phyloP scores from a whole-genome alignment of 2,329 filamentous ascomycete species.

The Beauveria australis region DNA sequence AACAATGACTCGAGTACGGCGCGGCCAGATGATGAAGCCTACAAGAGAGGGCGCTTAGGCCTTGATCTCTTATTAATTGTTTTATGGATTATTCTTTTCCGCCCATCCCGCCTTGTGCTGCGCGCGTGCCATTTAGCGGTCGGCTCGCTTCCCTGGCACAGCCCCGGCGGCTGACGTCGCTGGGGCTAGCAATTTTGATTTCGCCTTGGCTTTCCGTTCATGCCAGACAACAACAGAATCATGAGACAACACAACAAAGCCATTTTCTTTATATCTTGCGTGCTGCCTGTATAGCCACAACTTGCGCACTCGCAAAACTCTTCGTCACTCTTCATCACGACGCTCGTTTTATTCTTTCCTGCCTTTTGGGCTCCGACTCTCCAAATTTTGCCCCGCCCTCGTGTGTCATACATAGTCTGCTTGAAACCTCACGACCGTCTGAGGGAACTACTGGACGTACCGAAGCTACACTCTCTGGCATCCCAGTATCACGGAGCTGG shows the following conservation, averaged over 20 bases:
- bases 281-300: not conserved
- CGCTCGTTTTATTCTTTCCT: not conserved
- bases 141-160: slow-evolving; percentile 1
- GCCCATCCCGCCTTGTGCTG: not conserved
- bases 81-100: not conserved
- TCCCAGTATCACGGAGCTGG: not conserved
- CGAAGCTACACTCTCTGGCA: not conserved
- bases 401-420: not conserved
- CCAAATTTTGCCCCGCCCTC: not conserved
- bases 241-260: not conserved
- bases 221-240: not conserved
- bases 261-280: not conserved
- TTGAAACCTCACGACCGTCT: not conserved
- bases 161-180: slow-evolving; percentile 9
- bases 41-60: not conserved
- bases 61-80: not conserved
- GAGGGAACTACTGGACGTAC: not conserved
- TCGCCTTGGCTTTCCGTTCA: not conserved
- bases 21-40: not conserved
- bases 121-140: not conserved
- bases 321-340: not conserved
- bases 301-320: not conserved
- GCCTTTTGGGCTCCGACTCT: not conserved
- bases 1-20: slow-evolving; percentile 1
- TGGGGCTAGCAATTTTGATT: not conserved